Base-by-base conservation (phyloP, 768 basidiomycete species). In the Phylloporus sp. region DNA sequence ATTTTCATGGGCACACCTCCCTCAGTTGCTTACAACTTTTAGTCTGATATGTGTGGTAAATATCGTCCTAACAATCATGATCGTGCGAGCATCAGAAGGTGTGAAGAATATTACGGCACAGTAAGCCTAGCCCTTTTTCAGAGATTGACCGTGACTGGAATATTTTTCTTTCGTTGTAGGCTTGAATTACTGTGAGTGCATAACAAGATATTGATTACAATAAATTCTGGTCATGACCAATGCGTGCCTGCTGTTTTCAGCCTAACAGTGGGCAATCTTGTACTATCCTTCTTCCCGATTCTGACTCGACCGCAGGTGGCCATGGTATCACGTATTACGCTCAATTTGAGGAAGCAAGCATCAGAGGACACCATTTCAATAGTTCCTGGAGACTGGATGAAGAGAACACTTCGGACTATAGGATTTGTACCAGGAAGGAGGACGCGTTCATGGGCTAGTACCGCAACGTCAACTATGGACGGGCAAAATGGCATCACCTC, bases 261-360 rank as follows among this genome's bases (percentile, higher is more conserved):
- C 29, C 42, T 54, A 11, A 52, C 46, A 21, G 46, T 64, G 34
- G 17, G 61, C 36, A 20, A 37, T 20, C 23, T 35, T 17, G 20
- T 42, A 11, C 17, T 13, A 9, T 17, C 14, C 13, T 17, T n/a
- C 13, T 8, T 22, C 4, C 20, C 32, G 32, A 28, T 43, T 33
- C 24, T 6, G 27, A 39, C 29, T 29, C 17, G 11, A 49, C 17
- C 58, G 23, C 56, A 76, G 64, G 79, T 84, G 10, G 71, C 79
- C 0, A 84, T 83, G 78, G 81, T 83, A 74, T 82, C 80, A 4
- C 74, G 82, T 8, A 83, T 84, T 39, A 83, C 82, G 2, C 71
- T 84, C 21, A 78, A 76, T 58, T 69, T 84, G 9, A 77, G 68
- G 62, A 77, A 75, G 60, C 66, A 61, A 32, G 43, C 26, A 5